phyloP scores from a whole-genome alignment of 108 stramenopile species.

The Hondaea fermentalgiana region DNA sequence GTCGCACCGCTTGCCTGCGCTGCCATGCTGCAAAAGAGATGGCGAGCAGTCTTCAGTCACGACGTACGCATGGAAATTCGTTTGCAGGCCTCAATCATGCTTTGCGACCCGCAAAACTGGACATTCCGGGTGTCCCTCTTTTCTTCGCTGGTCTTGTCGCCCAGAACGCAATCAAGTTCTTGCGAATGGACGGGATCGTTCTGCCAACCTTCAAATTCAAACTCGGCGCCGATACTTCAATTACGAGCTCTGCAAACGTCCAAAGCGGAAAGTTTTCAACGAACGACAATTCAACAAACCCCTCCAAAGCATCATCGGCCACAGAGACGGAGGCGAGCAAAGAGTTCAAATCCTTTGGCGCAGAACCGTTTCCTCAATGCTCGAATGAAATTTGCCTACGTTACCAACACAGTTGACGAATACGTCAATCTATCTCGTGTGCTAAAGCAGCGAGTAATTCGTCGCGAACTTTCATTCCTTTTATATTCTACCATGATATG shows the following conservation, averaged over 20 bases:
- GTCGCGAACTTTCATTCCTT: background rate
- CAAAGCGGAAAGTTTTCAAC: too few relatives aligned
- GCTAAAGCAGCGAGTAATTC: background rate
- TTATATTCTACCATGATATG: background rate
- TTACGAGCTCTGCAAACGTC: too few relatives aligned
- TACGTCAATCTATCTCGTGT: background rate
- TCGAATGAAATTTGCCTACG: background rate
- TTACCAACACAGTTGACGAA: background rate
- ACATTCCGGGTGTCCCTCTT: background rate
- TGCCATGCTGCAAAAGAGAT: background rate
- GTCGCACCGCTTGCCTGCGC: background rate
- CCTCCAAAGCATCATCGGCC: background rate
- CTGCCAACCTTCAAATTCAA: background rate
- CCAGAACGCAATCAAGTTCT: background rate
- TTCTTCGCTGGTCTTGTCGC: background rate
- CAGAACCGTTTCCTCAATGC: background rate
- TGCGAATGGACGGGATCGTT: background rate
- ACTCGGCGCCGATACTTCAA: background rate
- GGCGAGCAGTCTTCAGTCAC: background rate
- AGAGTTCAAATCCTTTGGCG: background rate
- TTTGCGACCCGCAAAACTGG: background rate
- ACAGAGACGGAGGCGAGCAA: background rate
- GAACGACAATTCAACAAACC: background rate
- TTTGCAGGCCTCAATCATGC: background rate
- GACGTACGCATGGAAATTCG: background rate